phyloP scores from a whole-genome alignment of 1,139 yeast genomes.

The Candida labiduridarum region DNA sequence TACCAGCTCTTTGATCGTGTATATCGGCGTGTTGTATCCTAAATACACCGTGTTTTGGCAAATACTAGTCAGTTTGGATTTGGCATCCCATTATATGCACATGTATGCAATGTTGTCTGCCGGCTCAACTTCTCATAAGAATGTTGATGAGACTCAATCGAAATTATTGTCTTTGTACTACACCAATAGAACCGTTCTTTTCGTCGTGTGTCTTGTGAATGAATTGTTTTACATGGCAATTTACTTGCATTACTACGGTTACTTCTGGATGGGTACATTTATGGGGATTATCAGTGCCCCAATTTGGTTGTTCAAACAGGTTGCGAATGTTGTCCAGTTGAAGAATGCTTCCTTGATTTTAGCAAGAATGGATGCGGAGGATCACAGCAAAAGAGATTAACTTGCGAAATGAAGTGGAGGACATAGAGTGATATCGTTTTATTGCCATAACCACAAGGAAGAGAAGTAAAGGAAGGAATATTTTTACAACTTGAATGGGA shows the following conservation, averaged over 20 bases:
- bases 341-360: constrained; percentile 79
- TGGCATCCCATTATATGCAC: constrained; percentile 97
- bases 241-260: constrained; percentile 71
- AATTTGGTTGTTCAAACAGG: constrained; percentile 87
- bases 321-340: constrained; percentile 87
- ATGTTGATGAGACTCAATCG: constrained; percentile 70
- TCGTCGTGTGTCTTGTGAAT: constrained; percentile 87
- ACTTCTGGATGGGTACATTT: constrained; percentile 68
- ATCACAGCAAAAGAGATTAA: constrained; percentile 20
- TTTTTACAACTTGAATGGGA: background rate
- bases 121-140: constrained; percentile 85
- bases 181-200: constrained; percentile 80
- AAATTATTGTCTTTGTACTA: constrained; percentile 82
- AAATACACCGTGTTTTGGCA: constrained; percentile 71
- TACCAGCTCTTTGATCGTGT: constrained; percentile 87
- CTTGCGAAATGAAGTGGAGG: background rate
- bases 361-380: constrained; percentile 80
- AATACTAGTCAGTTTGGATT: constrained; percentile 78
- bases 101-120: constrained; percentile 91
- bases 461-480: background rate
- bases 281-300: constrained; percentile 73
- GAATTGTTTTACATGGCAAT: constrained; percentile 91
- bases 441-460: background rate
- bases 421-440: background rate
- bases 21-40: constrained; percentile 81